phyloP scores from a whole-genome alignment of 768 basidiomycete species.

The Daedaleopsis nitida region DNA sequence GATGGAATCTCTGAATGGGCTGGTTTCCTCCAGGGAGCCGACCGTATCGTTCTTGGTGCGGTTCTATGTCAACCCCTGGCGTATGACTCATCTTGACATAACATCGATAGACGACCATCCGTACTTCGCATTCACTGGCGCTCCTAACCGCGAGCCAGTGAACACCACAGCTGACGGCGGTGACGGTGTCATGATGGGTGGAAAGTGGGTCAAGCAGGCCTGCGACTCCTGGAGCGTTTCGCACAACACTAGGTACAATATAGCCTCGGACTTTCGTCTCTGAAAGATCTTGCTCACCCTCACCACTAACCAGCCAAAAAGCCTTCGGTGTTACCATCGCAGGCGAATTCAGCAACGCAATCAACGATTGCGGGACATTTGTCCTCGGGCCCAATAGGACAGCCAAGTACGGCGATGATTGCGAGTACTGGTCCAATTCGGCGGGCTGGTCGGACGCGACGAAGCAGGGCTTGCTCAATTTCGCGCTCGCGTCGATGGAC shows the following conservation, averaged over 20 bases:
- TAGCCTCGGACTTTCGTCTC: background rate
- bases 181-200: conserved; percentile 24
- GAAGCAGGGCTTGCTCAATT: conserved; percentile 51
- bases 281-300: background rate
- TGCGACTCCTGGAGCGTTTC: conserved; percentile 47
- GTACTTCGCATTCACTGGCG: conserved; percentile 42
- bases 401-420: conserved; percentile 44
- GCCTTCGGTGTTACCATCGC: conserved; percentile 68
- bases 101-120: conserved; percentile 39
- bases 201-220: conserved; percentile 36
- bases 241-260: conserved; percentile 42
- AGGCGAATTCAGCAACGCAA: conserved; percentile 72
- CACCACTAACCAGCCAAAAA: conserved; percentile 37
- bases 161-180: conserved; percentile 35
- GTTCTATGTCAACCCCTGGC: conserved; percentile 20
- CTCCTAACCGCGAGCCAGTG: conserved; percentile 35
- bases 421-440: conserved; percentile 46
- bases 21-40: conserved; percentile 38
- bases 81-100: background rate
- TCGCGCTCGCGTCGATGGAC: conserved; percentile 61
- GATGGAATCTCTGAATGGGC: conserved; percentile 44
- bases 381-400: conserved; percentile 36
- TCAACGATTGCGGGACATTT: conserved; percentile 62
- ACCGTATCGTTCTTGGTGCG: conserved; percentile 46
- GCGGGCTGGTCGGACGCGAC: conserved; percentile 48